Evolutionary conservation across 2,329 filamentous ascomycete species (phyloP), one percentile per base, ranked within the genome.

Genomic region (Sporothrix luriei): DNA sequence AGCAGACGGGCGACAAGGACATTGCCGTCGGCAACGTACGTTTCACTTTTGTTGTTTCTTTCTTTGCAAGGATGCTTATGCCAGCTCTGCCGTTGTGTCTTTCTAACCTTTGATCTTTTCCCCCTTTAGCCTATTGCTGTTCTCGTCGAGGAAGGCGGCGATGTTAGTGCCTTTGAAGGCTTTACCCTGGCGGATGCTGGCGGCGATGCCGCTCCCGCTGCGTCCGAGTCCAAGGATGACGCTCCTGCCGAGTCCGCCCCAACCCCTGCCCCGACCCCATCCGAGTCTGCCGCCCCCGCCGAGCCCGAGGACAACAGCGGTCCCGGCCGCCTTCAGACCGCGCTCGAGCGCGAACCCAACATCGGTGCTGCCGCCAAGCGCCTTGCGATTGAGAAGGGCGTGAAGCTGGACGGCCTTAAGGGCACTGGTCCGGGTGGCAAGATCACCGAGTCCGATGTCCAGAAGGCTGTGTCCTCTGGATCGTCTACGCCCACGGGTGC

Each of bases 1-100:
- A 93, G 84, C 91, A 97, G 59, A 90, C 91, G 71, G 96, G 96
- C 74, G 91, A 90, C 81, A 99, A 98, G 86, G 95, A 99, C 80
- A 84, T 99, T 73, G 81, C 94, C 40, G 93, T 99, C 76, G 95
- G 95, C 80, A 95, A 91, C 82, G 95, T 99, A 88, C 84, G 93
- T 88, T 62, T 43, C 48, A 67, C 74, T 49, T 11, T 49, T 51
- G 19, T 13, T n/a, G 21, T 2, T 61, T 21, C 11, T 66, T 14
- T 19, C 13, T 16, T 14, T 33, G 38, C 4, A 7, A 26, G 19
- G 38, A 6, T 40, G 16, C 49, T 46, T 67, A 48, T n/a, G 10
- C 33, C 26, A 40, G 33, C 40, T 51, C 19, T 16, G 21, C 43
- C 51, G 33, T 40, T 68, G 29, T 54, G 38, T 69, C 40, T 71